phyloP scores from a whole-genome alignment of 495 filamentous ascomycete species.

The Penicillium malachiteum region DNA sequence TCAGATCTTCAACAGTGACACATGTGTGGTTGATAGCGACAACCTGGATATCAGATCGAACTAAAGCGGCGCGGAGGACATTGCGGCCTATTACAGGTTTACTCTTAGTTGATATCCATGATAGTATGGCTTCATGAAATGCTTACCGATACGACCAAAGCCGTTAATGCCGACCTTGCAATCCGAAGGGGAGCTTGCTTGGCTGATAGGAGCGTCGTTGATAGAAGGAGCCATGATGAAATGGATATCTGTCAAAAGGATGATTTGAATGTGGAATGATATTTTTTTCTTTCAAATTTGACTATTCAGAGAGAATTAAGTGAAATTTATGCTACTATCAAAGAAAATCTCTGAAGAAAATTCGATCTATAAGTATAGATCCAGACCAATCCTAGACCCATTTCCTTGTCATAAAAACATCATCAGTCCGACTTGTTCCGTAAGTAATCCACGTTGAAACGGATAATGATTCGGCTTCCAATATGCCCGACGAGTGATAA shows the following conservation, averaged over 20 bases:
- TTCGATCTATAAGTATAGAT: constrained; percentile 24
- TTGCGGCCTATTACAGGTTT: constrained; percentile 27
- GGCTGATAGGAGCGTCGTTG: constrained; percentile 21
- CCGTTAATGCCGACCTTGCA: constrained; percentile 37
- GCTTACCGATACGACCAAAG: constrained; percentile 34
- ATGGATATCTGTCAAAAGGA: not conserved
- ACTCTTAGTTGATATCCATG: not conserved
- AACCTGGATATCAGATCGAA: constrained; percentile 30
- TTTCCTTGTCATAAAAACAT: constrained; percentile 1
- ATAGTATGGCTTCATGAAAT: not conserved
- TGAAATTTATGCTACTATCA: constrained; percentile 2
- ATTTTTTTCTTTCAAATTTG: not conserved
- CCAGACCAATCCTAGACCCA: not conserved
- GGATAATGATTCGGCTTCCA: constrained; percentile 22
- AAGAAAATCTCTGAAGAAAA: constrained; percentile 2
- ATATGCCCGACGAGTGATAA: constrained; percentile 1
- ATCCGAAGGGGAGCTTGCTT: constrained; percentile 9
- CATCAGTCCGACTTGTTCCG: constrained; percentile 17
- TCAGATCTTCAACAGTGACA: constrained; percentile 31
- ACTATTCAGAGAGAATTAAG: not conserved
- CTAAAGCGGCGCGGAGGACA: constrained; percentile 35
- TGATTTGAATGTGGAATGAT: no score
- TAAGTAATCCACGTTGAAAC: not conserved
- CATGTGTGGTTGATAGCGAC: constrained; percentile 41
- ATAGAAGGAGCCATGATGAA: constrained; percentile 29